These are phyloP conservation scores for Phoma sp. DNA, from an alignment of 2,329 filamentous ascomycete species.

Conservation along the genomic window DNA sequence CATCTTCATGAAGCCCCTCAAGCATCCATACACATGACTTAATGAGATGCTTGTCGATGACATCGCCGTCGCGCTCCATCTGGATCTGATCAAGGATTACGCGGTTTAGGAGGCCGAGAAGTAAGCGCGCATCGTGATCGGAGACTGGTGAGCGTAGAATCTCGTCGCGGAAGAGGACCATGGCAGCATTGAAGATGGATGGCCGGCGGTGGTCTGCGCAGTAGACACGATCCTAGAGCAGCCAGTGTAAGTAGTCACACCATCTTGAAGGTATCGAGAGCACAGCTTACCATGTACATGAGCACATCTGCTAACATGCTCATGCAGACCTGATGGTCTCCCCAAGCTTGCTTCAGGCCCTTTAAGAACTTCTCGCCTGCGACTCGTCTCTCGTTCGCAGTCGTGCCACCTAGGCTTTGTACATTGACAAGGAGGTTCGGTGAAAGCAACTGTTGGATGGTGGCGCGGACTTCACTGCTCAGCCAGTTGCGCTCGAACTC, in stretches of 20 bases:
- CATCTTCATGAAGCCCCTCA: conserved; percentile 82
- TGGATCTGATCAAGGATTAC: conserved; percentile 90
- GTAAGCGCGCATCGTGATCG: conserved; percentile 56
- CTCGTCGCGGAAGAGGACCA: conserved; percentile 86
- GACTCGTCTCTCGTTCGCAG: conserved; percentile 78
- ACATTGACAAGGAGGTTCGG: conserved; percentile 69
- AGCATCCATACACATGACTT: conserved; percentile 89
- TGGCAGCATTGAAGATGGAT: conserved; percentile 83
- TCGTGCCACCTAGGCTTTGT: conserved; percentile 58
- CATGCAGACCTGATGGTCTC: conserved; percentile 90
- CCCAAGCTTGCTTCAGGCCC: conserved; percentile 79
- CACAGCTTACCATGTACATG: conserved; percentile 80
- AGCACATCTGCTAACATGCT: conserved; percentile 96
- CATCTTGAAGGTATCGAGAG: neutral
- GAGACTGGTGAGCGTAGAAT: conserved; percentile 70
- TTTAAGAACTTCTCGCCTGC: conserved; percentile 85
- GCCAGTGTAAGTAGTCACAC: neutral
- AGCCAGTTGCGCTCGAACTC: conserved; percentile 86
- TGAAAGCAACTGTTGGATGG: conserved; percentile 75
- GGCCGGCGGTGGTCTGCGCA: conserved; percentile 75
- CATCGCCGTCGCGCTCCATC: conserved; percentile 89
- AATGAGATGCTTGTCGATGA: conserved; percentile 83
- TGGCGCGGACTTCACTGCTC: conserved; percentile 72
- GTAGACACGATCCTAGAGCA: conserved; percentile 75
- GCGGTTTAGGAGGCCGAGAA: conserved; percentile 78